Evolutionary conservation across 73 alveolate species (phyloP).

Genomic region (Tetrahymena malaccensis): DNA sequence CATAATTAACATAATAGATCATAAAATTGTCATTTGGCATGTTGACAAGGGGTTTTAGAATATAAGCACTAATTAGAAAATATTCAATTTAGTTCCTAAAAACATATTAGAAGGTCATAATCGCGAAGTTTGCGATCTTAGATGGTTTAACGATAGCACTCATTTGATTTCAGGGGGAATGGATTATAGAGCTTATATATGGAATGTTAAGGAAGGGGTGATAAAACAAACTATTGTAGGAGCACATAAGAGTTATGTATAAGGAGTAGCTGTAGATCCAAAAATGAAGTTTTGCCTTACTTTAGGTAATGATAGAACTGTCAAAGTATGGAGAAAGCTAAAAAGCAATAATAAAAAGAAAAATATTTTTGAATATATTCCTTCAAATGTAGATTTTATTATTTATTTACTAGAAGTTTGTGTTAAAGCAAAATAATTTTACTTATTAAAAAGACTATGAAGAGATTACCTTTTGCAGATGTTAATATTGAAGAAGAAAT

Average conservation of each 20-base stretch:
- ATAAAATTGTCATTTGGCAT: slow-evolving; percentile 74
- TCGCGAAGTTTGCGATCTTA: slow-evolving; percentile 81
- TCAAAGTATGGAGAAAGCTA: slow-evolving; percentile 60
- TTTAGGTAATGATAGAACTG: slow-evolving; percentile 81
- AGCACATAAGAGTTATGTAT: slow-evolving; percentile 73
- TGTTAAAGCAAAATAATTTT: slow-evolving; percentile 14
- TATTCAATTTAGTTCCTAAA: slow-evolving; percentile 68
- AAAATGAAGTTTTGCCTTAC: slow-evolving; percentile 69
- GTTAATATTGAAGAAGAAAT: not conserved
- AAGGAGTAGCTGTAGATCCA: slow-evolving; percentile 93
- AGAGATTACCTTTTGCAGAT: slow-evolving; percentile 17
- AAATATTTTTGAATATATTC: slow-evolving; percentile 1
- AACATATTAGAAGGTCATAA: slow-evolving; percentile 84
- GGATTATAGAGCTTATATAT: slow-evolving; percentile 76
- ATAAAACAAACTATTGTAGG: slow-evolving; percentile 77
- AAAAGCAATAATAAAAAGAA: slow-evolving; percentile 53
- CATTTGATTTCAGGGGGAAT: slow-evolving; percentile 81
- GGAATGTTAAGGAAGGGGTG: slow-evolving; percentile 71
- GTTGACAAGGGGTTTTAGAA: slow-evolving; percentile 61
- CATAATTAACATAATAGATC: not conserved
- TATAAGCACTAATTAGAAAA: slow-evolving; percentile 77
- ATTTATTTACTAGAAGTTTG: slow-evolving; percentile 25
- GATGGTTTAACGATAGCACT: slow-evolving; percentile 84
- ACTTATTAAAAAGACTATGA: slow-evolving; percentile 6
- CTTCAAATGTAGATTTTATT: slow-evolving; percentile 12